phyloP scores from a whole-genome alignment of 2,329 filamentous ascomycete species.

The Diaporthe sp. region DNA sequence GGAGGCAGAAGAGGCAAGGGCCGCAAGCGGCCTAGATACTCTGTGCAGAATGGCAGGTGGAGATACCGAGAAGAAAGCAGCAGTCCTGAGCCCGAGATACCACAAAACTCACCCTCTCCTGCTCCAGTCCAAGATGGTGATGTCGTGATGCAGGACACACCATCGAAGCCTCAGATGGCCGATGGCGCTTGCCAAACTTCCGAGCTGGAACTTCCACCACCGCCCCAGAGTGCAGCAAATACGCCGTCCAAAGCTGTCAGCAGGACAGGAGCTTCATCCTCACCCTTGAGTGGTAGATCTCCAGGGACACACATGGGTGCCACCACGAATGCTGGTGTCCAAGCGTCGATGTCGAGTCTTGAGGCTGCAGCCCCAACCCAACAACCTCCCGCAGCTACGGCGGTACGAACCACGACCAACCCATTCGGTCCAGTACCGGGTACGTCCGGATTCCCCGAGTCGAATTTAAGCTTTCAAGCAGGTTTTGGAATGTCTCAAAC shows the following conservation, averaged over 20 bases:
- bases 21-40: constrained; percentile 79
- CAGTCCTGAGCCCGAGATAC: constrained; percentile 71
- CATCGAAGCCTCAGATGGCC: constrained; percentile 46
- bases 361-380: neutral
- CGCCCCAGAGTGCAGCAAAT: constrained; percentile 18
- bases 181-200: constrained; percentile 52
- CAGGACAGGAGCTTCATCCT: neutral
- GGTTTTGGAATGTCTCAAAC: constrained; percentile 16
- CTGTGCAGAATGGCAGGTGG: constrained; percentile 79
- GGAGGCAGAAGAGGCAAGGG: constrained; percentile 71
- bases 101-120: constrained; percentile 40
- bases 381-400: neutral
- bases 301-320: neutral
- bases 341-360: constrained; percentile 19
- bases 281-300: neutral
- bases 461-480: neutral
- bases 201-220: constrained; percentile 44
- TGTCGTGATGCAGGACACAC: constrained; percentile 39
- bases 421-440: constrained; percentile 2
- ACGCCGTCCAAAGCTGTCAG: constrained; percentile 21
- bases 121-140: constrained; percentile 21
- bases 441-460: neutral
- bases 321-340: constrained; percentile 21
- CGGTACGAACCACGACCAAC: neutral
- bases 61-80: constrained; percentile 79